Percentiles rank a stretch among this genome's conserved stretches.
Conservation (phyloP, 163 green algal species). For the Scenedesmus sp. region DNA sequence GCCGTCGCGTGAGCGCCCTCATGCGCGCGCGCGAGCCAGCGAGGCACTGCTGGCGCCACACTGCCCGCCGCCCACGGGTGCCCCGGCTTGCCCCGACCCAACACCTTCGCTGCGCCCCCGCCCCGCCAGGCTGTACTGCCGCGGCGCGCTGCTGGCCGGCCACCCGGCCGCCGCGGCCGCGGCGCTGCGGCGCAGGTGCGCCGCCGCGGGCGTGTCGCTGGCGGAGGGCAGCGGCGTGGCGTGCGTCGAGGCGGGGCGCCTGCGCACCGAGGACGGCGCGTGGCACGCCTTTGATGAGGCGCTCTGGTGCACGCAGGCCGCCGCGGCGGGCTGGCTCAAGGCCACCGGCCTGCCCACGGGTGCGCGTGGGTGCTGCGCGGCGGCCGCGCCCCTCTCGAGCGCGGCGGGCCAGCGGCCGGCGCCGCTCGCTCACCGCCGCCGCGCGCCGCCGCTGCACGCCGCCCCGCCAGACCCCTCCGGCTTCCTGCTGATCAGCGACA, state of each 20-base stretch:
- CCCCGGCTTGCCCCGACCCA: background rate
- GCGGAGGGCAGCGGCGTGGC: constrained; percentile 47
- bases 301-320: constrained; percentile 94
- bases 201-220: constrained; percentile 53
- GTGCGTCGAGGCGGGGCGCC: constrained; percentile 47
- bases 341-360: constrained; percentile 66
- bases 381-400: no score
- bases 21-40: background rate
- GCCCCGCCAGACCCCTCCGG: constrained; percentile 56
- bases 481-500: constrained; percentile 78
- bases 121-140: constrained; percentile 48
- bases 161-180: constrained; percentile 52
- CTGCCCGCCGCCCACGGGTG: no score
- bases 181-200: constrained; percentile 51
- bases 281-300: constrained; percentile 79
- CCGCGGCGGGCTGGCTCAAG: constrained; percentile 73
- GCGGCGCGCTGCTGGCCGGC: constrained; percentile 40
- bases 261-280: constrained; percentile 53
- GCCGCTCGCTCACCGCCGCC: no score
- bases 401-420: no score
- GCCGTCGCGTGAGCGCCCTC: background rate
- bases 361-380: constrained; percentile 12
- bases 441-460: no score
- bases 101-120: background rate
- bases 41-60: no score